Evolutionary conservation across 352 stramenopile genomes (phyloP).

Genomic region (Globisporangium polare): DNA sequence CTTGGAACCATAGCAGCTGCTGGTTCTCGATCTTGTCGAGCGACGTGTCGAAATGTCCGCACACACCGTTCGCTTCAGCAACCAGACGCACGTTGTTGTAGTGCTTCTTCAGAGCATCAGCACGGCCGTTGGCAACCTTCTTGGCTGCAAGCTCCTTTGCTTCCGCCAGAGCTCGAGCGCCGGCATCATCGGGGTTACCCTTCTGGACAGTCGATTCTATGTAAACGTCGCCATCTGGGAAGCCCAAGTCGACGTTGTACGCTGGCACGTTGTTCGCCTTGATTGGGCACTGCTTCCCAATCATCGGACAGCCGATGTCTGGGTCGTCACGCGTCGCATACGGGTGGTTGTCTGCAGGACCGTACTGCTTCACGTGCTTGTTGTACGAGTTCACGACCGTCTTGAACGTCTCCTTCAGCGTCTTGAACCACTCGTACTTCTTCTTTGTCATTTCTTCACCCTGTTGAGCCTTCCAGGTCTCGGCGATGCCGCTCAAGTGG

Average conservation of each 20-base stretch:
- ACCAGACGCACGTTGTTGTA: slow-evolving; percentile 83
- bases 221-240: slow-evolving; percentile 77
- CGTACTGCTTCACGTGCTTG: slow-evolving; percentile 89
- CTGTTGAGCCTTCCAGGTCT: slow-evolving; percentile 86
- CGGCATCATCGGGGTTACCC: slow-evolving; percentile 64
- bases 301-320: slow-evolving; percentile 79
- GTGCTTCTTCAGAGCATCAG: slow-evolving; percentile 81
- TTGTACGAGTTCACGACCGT: slow-evolving; percentile 90
- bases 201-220: slow-evolving; percentile 69
- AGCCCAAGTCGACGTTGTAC: slow-evolving; percentile 82
- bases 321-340: slow-evolving; percentile 83
- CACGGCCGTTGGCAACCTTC: slow-evolving; percentile 74
- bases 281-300: slow-evolving; percentile 90
- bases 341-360: slow-evolving; percentile 82
- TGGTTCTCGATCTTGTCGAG: slow-evolving; percentile 68
- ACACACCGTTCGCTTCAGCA: slow-evolving; percentile 79
- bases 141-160: slow-evolving; percentile 48
- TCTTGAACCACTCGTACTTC: slow-evolving; percentile 92
- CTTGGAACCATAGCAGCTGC: slow-evolving; percentile 76
- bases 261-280: slow-evolving; percentile 74
- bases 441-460: slow-evolving; percentile 91
- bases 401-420: slow-evolving; percentile 92
- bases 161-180: slow-evolving; percentile 61
- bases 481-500: slow-evolving; percentile 80
- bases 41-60: slow-evolving; percentile 68